phyloP scores from a whole-genome alignment of 2,329 filamentous ascomycete genomes.

The Colletotrichum somersetense region DNA sequence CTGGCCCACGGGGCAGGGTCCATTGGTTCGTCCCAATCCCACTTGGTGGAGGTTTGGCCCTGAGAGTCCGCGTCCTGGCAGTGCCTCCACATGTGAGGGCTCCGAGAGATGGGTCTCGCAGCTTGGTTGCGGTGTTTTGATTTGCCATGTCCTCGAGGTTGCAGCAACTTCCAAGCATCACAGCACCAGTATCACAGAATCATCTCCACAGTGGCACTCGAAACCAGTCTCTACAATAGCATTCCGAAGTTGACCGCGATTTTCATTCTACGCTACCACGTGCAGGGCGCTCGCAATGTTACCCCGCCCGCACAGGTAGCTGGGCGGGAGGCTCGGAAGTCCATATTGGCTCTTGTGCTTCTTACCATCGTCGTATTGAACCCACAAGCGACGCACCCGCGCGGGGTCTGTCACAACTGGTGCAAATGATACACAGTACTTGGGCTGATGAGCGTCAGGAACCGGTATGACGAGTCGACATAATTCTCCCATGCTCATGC shows the following conservation, averaged over 20 bases:
- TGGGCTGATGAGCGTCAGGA: background rate
- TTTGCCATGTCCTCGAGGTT: constrained; percentile 1
- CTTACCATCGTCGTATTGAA: background rate
- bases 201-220: constrained; percentile 20
- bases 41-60: constrained; percentile 16
- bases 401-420: background rate
- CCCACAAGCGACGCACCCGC: background rate
- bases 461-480: background rate
- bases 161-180: background rate
- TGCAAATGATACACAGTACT: background rate
- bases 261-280: constrained; percentile 7
- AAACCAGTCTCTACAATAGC: background rate
- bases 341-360: background rate
- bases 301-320: background rate
- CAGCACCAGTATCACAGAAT: background rate
- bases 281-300: constrained; percentile 7
- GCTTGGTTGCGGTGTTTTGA: background rate
- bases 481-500: background rate
- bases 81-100: constrained; percentile 11
- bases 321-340: background rate
- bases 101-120: background rate
- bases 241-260: constrained; percentile 4
- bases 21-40: constrained; percentile 35
- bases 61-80: constrained; percentile 8
- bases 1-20: constrained; percentile 9